Evolutionary conservation across 495 filamentous ascomycete genomes (phyloP).

Genomic region (Usnea hakonensis): DNA sequence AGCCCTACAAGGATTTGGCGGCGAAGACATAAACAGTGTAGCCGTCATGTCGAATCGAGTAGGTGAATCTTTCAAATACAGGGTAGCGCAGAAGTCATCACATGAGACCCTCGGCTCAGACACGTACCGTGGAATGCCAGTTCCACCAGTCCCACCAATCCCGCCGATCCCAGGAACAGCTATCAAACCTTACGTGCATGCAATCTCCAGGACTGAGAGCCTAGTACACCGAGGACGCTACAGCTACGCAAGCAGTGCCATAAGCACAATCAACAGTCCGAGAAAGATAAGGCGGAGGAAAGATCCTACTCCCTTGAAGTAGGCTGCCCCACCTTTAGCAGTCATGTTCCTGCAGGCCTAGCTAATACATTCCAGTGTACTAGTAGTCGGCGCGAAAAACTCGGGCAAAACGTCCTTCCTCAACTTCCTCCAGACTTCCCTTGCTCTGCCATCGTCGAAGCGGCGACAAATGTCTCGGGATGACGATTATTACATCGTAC

Average conservation of each 20-base stretch:
- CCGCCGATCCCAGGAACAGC: slow-evolving; percentile 43
- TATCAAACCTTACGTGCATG: slow-evolving; percentile 47
- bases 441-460: slow-evolving; percentile 74
- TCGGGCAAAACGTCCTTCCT: slow-evolving; percentile 96
- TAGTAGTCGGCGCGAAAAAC: slow-evolving; percentile 80
- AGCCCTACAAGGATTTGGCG: slow-evolving; percentile 64
- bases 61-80: slow-evolving; percentile 26
- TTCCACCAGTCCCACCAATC: slow-evolving; percentile 30
- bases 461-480: slow-evolving; percentile 44
- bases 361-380: slow-evolving; percentile 50
- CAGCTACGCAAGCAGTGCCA: slow-evolving; percentile 89
- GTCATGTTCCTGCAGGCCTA: neutral
- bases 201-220: slow-evolving; percentile 78
- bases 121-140: slow-evolving; percentile 25
- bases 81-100: slow-evolving; percentile 23
- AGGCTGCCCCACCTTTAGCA: slow-evolving; percentile 31
- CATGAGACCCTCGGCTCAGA: slow-evolving; percentile 18
- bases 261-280: slow-evolving; percentile 90
- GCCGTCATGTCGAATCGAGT: slow-evolving; percentile 52
- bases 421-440: slow-evolving; percentile 80
- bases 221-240: slow-evolving; percentile 97
- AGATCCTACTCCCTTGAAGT: slow-evolving; percentile 98
- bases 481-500: slow-evolving; percentile 40
- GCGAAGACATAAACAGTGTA: slow-evolving; percentile 54
- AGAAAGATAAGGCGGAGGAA: slow-evolving; percentile 86